Percentiles rank a stretch among this genome's conserved stretches.
Conservation (phyloP, 1,284 basidiomycete genomes). For the Trametes versicolor region DNA sequence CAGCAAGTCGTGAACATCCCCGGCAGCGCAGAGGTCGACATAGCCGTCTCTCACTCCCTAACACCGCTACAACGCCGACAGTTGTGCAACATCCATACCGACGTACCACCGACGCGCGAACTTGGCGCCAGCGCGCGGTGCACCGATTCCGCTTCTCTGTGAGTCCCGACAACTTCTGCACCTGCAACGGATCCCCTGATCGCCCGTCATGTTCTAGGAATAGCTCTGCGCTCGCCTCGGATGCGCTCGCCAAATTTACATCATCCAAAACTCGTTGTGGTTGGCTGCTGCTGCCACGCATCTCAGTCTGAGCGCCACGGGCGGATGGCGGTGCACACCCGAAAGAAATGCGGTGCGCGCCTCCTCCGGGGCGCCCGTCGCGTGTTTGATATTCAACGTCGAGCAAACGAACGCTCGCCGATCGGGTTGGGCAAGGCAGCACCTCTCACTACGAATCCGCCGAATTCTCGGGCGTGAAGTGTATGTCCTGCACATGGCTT, state of each 20-base stretch:
- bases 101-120: neutral
- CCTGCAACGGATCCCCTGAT: neutral
- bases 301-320: neutral
- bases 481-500: no score
- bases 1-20: no score
- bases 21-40: neutral
- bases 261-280: neutral
- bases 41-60: neutral
- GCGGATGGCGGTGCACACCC: neutral
- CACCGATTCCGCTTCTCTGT: neutral
- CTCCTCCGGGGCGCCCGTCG: neutral
- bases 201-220: neutral
- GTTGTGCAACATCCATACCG: neutral
- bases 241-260: neutral
- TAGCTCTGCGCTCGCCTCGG: neutral
- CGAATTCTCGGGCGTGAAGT: no score
- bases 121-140: neutral
- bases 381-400: neutral
- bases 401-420: neutral
- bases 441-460: no score
- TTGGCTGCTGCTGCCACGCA: neutral
- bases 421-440: no score
- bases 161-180: neutral
- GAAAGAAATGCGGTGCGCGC: conserved; percentile 1
- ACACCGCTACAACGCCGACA: neutral